These are phyloP conservation scores for Ambrosia artemisiifolia DNA, from an alignment of 129 eudicot genomes.

Conservation along the genomic window DNA sequence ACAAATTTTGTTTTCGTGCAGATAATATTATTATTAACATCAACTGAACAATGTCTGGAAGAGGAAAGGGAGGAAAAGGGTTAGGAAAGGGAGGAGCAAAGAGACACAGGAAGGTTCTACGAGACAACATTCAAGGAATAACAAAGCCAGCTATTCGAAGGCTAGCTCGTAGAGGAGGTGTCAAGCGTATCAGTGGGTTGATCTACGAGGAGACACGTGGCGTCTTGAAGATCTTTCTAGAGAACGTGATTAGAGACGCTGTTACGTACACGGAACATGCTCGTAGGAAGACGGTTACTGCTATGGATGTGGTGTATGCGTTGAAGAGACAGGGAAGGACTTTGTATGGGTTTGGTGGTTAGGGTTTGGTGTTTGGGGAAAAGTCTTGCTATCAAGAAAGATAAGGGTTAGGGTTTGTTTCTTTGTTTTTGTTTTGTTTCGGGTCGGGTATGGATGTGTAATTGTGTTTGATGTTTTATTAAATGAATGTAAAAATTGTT, in stretches of 20 bases:
- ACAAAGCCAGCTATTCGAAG: constrained; percentile 34
- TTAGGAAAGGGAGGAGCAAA: constrained; percentile 57
- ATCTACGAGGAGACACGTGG: constrained; percentile 35
- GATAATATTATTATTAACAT: not conserved
- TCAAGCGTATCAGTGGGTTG: constrained; percentile 30
- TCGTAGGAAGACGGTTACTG: constrained; percentile 32
- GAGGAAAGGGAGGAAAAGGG: constrained; percentile 55
- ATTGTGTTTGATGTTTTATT: not conserved
- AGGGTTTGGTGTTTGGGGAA: constrained; percentile 2
- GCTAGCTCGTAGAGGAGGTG: constrained; percentile 31
- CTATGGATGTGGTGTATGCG: constrained; percentile 40
- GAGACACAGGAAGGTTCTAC: constrained; percentile 43
- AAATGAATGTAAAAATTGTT: not conserved
- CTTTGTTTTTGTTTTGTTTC: not conserved
- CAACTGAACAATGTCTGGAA: constrained; percentile 32
- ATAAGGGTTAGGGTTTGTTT: constrained; percentile 12
- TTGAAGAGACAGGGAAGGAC: constrained; percentile 35
- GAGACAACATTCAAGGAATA: constrained; percentile 40
- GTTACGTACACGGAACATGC: constrained; percentile 33
- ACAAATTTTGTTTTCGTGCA: not conserved
- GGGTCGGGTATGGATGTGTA: not conserved
- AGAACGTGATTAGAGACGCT: constrained; percentile 31
- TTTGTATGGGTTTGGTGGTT: constrained; percentile 32
- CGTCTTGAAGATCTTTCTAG: constrained; percentile 31
- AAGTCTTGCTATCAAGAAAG: constrained; percentile 41